Conservation (phyloP, 148 eudicot species). For the Amaranthus cruentus region DNA sequence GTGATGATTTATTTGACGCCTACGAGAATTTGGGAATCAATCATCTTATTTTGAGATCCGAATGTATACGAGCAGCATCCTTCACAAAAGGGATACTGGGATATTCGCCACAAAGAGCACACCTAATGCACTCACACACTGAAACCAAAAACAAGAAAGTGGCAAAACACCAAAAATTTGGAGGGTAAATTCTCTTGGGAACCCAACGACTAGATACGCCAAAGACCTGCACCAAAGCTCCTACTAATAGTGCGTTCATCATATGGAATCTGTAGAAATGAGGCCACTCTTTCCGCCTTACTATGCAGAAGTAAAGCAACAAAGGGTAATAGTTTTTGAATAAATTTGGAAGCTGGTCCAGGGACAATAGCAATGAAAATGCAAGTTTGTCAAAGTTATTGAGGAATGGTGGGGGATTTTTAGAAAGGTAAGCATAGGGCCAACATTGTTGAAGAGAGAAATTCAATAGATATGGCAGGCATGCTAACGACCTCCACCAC, state of each 20-base stretch:
- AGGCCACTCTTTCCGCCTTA: constrained; percentile 74
- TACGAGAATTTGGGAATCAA: too few relatives aligned
- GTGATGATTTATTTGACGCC: too few relatives aligned
- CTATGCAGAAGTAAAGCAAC: constrained; percentile 55
- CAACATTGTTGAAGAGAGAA: constrained; percentile 53
- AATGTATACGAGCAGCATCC: constrained; percentile 73
- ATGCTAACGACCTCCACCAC: constrained; percentile 80
- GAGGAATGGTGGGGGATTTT: constrained; percentile 59
- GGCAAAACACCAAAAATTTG: constrained; percentile 64
- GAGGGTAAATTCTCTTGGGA: constrained; percentile 55
- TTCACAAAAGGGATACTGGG: constrained; percentile 69
- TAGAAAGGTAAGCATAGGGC: constrained; percentile 69
- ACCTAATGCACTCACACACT: constrained; percentile 51
- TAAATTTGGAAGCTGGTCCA: constrained; percentile 55
- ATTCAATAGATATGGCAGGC: constrained; percentile 72
- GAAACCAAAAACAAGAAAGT: constrained; percentile 48
- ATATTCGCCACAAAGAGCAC: constrained; percentile 62
- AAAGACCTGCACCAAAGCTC: constrained; percentile 51
- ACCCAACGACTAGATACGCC: constrained; percentile 67
- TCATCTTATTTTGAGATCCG: constrained; percentile 26
- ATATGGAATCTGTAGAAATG: constrained; percentile 81
- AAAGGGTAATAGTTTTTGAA: constrained; percentile 48
- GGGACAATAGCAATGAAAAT: constrained; percentile 46
- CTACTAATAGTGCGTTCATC: constrained; percentile 60
- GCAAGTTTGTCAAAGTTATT: constrained; percentile 51